These are phyloP conservation scores for Eutrema salsugineum DNA, from an alignment of 441 rosid genomes.

Conservation along the genomic window DNA sequence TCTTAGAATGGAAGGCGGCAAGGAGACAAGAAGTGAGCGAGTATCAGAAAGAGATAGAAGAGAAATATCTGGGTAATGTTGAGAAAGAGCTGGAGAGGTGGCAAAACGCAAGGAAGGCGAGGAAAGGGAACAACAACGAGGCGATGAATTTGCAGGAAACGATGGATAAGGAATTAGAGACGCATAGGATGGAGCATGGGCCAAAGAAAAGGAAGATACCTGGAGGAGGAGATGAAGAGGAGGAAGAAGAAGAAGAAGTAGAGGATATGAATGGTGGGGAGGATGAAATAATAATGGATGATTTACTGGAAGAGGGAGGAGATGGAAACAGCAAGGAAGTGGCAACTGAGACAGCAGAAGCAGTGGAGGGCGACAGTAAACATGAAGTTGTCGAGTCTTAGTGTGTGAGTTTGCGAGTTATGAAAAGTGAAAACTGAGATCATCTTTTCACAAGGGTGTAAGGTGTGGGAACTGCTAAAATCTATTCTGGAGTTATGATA, in stretches of 20 bases:
- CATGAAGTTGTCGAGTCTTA: constrained; percentile 8
- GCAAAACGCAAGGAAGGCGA: constrained; percentile 80
- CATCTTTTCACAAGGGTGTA: too few relatives aligned
- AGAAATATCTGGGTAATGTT: constrained; percentile 60
- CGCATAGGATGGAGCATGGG: constrained; percentile 92
- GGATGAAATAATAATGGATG: constrained; percentile 84
- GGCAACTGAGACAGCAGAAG: constrained; percentile 42
- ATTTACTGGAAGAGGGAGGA: constrained; percentile 67
- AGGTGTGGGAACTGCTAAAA: too few relatives aligned
- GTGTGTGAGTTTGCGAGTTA: constrained; percentile 6
- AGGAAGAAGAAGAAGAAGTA: constrained; percentile 84
- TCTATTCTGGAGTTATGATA: not conserved
- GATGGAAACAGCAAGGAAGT: constrained; percentile 35
- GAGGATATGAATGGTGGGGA: constrained; percentile 86
- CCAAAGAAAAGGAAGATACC: constrained; percentile 89
- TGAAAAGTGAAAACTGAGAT: not conserved
- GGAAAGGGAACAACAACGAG: constrained; percentile 56
- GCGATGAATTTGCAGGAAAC: constrained; percentile 79
- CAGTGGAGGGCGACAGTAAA: constrained; percentile 25
- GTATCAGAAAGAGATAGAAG: constrained; percentile 79
- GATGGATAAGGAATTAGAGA: constrained; percentile 93
- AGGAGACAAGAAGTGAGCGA: constrained; percentile 73
- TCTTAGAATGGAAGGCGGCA: constrained; percentile 68
- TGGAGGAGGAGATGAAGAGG: constrained; percentile 60
- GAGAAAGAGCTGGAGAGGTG: constrained; percentile 93